Evolutionary conservation across 2,329 filamentous ascomycete species (phyloP).

Genomic region (Xylariaceae sp.): DNA sequence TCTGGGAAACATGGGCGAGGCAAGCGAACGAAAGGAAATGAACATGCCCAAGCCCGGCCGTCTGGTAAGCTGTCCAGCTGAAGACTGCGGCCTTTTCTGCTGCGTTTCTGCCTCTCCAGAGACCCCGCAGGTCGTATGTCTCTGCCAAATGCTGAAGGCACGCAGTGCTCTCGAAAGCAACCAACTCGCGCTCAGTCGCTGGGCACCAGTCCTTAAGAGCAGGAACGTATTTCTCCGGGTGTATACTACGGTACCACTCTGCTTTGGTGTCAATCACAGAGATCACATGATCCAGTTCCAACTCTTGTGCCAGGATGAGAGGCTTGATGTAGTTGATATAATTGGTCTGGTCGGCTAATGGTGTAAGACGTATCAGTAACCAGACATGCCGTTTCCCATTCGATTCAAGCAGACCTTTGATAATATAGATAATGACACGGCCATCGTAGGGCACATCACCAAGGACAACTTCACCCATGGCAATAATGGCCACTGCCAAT

Average conservation of each 20-base stretch:
- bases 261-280: slow-evolving; percentile 31
- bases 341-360: slow-evolving; percentile 29
- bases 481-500: no score
- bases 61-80: slow-evolving; percentile 33
- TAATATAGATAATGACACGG: slow-evolving; percentile 24
- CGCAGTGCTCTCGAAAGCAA: slow-evolving; percentile 34
- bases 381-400: no score
- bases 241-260: slow-evolving; percentile 31
- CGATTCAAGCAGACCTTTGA: slow-evolving; percentile 23
- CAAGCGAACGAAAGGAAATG: no score
- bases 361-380: no score
- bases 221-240: slow-evolving; percentile 34
- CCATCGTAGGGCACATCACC: slow-evolving; percentile 22
- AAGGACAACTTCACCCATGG: slow-evolving; percentile 3
- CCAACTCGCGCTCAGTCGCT: slow-evolving; percentile 5
- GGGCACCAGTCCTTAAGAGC: slow-evolving; percentile 26
- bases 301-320: slow-evolving; percentile 33
- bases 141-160: slow-evolving; percentile 34
- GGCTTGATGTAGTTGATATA: slow-evolving; percentile 38
- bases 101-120: slow-evolving; percentile 28
- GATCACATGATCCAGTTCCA: slow-evolving; percentile 28
- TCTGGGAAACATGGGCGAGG: no score
- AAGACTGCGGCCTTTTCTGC: slow-evolving; percentile 27
- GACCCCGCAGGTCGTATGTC: slow-evolving; percentile 32
- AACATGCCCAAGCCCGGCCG: slow-evolving; percentile 31